These are phyloP conservation scores for Lentinula boryana DNA, from an alignment of 768 basidiomycete genomes.

Conservation along the genomic window DNA sequence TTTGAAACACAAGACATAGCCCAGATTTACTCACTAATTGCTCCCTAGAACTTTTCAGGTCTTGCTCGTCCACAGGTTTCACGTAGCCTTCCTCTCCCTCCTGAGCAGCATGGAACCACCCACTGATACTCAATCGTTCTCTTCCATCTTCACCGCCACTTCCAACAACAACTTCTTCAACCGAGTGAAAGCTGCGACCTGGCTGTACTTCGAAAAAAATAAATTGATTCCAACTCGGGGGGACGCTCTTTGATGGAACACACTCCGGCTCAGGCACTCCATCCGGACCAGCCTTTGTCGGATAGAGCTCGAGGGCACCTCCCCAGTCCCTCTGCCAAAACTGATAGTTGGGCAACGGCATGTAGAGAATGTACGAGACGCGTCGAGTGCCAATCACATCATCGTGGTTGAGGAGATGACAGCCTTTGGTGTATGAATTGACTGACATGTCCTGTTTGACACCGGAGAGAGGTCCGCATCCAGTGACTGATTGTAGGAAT, in stretches of 20 bases:
- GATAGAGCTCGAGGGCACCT: constrained; percentile 91
- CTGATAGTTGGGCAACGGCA: constrained; percentile 71
- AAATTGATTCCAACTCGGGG: constrained; percentile 87
- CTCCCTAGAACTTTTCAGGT: constrained; percentile 77
- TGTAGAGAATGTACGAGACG: constrained; percentile 95
- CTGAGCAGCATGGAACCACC: constrained; percentile 95
- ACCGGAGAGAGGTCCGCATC: constrained; percentile 88
- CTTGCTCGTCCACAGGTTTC: constrained; percentile 26
- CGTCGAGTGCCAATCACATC: constrained; percentile 94
- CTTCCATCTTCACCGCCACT: constrained; percentile 60
- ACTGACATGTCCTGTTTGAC: constrained; percentile 94
- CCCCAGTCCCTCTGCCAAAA: constrained; percentile 89
- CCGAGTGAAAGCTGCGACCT: constrained; percentile 91
- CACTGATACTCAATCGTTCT: constrained; percentile 82
- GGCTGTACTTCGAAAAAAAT: constrained; percentile 92
- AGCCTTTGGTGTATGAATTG: constrained; percentile 86
- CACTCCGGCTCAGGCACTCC: constrained; percentile 65
- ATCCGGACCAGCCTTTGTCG: constrained; percentile 52
- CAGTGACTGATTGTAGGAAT: constrained; percentile 82
- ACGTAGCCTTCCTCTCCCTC: constrained; percentile 88
- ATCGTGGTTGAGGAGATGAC: constrained; percentile 96
- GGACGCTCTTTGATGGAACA: constrained; percentile 59
- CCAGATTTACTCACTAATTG: constrained; percentile 68
- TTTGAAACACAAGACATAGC: constrained; percentile 3
- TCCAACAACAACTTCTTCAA: constrained; percentile 91